These are phyloP conservation scores for Cruciata laevipes DNA, from an alignment of 257 asterid species.

Conservation along the genomic window DNA sequence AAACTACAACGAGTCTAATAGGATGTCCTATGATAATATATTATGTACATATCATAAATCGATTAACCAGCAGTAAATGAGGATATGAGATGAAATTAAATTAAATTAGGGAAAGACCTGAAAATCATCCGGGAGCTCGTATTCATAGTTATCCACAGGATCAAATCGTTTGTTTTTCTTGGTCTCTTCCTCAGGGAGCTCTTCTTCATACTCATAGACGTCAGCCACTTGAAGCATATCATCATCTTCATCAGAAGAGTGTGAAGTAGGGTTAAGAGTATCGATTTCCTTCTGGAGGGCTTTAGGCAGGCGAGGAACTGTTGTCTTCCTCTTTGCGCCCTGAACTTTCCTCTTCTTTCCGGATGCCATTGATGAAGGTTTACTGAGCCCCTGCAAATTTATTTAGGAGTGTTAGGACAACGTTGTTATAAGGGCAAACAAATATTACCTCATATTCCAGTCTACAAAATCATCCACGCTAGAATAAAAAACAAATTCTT, in stretches of 20 bases:
- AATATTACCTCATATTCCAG: too few species aligned
- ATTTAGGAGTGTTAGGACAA: too few species aligned
- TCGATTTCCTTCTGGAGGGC: neutral
- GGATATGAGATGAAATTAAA: neutral
- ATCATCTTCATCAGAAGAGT: neutral
- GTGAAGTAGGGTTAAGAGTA: neutral
- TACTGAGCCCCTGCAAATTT: neutral
- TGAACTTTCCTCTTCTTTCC: neutral
- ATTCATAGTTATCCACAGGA: conserved; percentile 62
- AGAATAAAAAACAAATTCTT: too few species aligned
- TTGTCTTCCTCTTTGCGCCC: neutral
- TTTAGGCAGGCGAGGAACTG: neutral
- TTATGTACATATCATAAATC: neutral
- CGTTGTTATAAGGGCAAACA: too few species aligned
- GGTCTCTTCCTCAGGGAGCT: conserved; percentile 65
- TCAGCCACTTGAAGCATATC: conserved; percentile 16
- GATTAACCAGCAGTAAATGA: neutral
- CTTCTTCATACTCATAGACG: conserved; percentile 80
- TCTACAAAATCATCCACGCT: too few species aligned
- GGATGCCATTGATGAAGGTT: neutral
- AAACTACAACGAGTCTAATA: neutral
- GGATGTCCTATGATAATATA: neutral
- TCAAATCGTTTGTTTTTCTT: conserved; percentile 69
- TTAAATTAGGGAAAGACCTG: conserved; percentile 34
- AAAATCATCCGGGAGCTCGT: conserved; percentile 68